Base-by-base conservation (phyloP, 176 grass and related monocot genomes). In the Tillandsia fasciculata region DNA sequence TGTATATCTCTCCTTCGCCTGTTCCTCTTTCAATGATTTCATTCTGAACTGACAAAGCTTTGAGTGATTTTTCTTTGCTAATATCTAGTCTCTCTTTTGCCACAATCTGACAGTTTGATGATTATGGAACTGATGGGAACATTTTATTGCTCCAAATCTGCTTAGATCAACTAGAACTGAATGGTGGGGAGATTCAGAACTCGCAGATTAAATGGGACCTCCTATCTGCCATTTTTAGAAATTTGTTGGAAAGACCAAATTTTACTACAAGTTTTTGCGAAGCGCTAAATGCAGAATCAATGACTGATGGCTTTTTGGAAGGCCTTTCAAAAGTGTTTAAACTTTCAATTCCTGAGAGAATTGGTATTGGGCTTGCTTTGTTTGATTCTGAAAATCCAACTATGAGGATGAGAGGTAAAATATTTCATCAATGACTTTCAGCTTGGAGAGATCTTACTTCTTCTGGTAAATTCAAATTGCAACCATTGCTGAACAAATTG, bases 221-320 rank as follows among this genome's bases (percentile, higher is more conserved):
- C 50, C 26, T 90, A 52, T 79, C 84, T 11, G 50, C 15, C 8
- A 48, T 90, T 75, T 87, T 93, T 33, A 90, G 72, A 83, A 84
- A 90, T 83, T 81, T 91, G 71, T 66, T 92, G 52, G 74, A 83
- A 69, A 97, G 81, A 71, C 67, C 84, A 69, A 79, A 78, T 77
- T 97, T 97, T 52, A 79, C 77, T 51, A 74, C 86, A 66, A 64
- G 66, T 73, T 85, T 97, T 68, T 90, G 84, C 54, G 93, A 97
- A 84, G 89, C 89, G 72, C 50, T 92, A 73, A 87, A 66, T 47
- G 53, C 29, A 28, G 49, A 79, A 64, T 63, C 76, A 51, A 66
- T 76, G 12, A 76, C 26, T 50, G 82, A 90, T 71, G 74, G 63
- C n/a, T 87, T 90, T 68, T 71, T 97, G 58, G 73, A 78, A 74